Evolutionary conservation across 306 rosid species (phyloP).

Genomic region (Prinsepia uniflora): DNA sequence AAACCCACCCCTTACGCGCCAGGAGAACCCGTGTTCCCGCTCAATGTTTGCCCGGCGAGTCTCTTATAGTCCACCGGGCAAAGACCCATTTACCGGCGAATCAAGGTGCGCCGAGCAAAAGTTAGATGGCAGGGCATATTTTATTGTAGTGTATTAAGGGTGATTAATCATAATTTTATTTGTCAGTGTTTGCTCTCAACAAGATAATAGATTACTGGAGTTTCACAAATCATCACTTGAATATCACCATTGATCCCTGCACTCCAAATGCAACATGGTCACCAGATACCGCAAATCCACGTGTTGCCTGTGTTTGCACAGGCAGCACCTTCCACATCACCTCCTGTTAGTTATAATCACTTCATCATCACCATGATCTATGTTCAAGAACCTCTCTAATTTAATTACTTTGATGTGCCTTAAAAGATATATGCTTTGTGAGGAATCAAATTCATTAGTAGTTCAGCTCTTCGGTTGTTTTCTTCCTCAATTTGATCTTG

Average conservation of each 20-base stretch:
- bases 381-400: not conserved
- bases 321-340: conserved; percentile 32
- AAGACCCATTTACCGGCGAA: too few relatives aligned
- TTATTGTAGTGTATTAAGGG: too few relatives aligned
- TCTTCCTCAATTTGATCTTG: not conserved
- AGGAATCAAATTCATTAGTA: conserved; percentile 12
- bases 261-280: conserved; percentile 32
- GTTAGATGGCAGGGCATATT: too few relatives aligned
- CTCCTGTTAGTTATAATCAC: conserved; percentile 18
- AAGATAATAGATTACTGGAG: conserved; percentile 33
- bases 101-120: too few relatives aligned
- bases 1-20: too few relatives aligned
- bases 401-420: conserved; percentile 9
- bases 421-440: conserved; percentile 40
- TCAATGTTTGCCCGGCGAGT: too few relatives aligned
- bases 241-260: conserved; percentile 30
- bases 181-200: conserved; percentile 30
- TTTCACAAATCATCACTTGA: conserved; percentile 21
- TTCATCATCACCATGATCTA: not conserved
- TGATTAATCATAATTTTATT: not conserved
- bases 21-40: too few relatives aligned
- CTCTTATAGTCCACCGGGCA: too few relatives aligned
- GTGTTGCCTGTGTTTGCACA: conserved; percentile 26
- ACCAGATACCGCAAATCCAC: conserved; percentile 28
- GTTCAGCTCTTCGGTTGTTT: not conserved